Evolutionary conservation across 768 basidiomycete genomes (phyloP).

Genomic region (Termitomyces titanicus): DNA sequence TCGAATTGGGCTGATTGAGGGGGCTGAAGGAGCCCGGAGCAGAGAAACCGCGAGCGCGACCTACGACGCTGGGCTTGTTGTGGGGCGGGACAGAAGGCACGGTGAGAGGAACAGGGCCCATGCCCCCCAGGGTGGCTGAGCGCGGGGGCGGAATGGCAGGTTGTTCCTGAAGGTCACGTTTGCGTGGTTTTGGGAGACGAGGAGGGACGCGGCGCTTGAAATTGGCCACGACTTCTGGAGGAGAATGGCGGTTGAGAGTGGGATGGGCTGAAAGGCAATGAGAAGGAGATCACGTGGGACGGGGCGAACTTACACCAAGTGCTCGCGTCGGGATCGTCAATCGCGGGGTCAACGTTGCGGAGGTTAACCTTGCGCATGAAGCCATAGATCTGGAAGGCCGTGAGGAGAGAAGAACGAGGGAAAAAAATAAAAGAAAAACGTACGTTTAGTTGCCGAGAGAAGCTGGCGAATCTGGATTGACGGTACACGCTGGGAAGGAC

Average conservation of each 20-base stretch:
- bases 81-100: slow-evolving; percentile 46
- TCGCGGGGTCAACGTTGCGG: slow-evolving; percentile 91
- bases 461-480: slow-evolving; percentile 95
- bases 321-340: slow-evolving; percentile 93
- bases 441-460: slow-evolving; percentile 96
- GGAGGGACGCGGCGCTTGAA: slow-evolving; percentile 96
- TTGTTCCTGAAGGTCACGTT: slow-evolving; percentile 71
- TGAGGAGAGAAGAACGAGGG: slow-evolving; percentile 17
- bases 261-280: slow-evolving; percentile 72
- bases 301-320: slow-evolving; percentile 80
- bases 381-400: slow-evolving; percentile 87
- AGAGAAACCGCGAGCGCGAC: slow-evolving; percentile 76
- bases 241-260: slow-evolving; percentile 86
- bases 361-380: slow-evolving; percentile 98
- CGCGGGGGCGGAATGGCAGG: slow-evolving; percentile 72
- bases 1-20: slow-evolving; percentile 51
- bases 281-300: not conserved
- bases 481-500: slow-evolving; percentile 93
- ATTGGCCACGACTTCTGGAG: slow-evolving; percentile 86
- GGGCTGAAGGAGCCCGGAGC: slow-evolving; percentile 80
- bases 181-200: slow-evolving; percentile 83
- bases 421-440: slow-evolving; percentile 30
- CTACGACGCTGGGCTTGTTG: slow-evolving; percentile 42
- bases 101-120: slow-evolving; percentile 65
- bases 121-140: slow-evolving; percentile 61